Evolutionary conservation across 2,329 filamentous ascomycete genomes (phyloP).

Genomic region (Aspergillaceae sp.): DNA sequence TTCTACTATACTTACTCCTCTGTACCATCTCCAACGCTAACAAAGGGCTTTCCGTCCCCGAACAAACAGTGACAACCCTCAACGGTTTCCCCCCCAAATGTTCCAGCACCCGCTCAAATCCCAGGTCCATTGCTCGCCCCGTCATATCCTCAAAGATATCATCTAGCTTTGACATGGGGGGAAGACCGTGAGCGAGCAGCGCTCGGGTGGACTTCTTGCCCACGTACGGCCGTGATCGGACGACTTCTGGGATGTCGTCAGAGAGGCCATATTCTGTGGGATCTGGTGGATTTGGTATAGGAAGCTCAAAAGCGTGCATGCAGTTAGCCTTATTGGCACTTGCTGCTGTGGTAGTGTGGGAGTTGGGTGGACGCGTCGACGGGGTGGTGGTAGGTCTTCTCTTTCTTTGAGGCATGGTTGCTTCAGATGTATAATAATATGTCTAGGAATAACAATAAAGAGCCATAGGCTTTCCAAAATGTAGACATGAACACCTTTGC

Average conservation of each 20-base stretch:
- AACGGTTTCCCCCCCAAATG: slow-evolving; percentile 34
- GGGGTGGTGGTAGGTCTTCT: not conserved
- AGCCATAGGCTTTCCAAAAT: not conserved
- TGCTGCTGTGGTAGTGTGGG: not conserved
- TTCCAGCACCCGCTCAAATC: slow-evolving; percentile 39
- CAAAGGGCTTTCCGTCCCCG: slow-evolving; percentile 67
- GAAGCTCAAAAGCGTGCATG: not conserved
- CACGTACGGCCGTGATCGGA: slow-evolving; percentile 8
- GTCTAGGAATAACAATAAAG: not conserved
- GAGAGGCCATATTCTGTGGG: not conserved
- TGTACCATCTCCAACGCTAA: slow-evolving; percentile 54
- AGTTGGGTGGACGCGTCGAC: slow-evolving; percentile 3
- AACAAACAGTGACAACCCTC: slow-evolving; percentile 63
- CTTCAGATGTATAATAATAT: not conserved
- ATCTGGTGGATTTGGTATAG: not conserved
- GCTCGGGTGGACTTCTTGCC: slow-evolving; percentile 5
- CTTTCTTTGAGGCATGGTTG: slow-evolving; percentile 2
- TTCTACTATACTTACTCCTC: slow-evolving; percentile 28
- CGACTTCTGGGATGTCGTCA: slow-evolving; percentile 15
- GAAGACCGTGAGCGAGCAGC: slow-evolving; percentile 13
- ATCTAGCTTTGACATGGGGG: slow-evolving; percentile 18
- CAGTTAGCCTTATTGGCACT: not conserved
- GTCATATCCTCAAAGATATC: slow-evolving; percentile 25
- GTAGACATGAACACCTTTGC: not conserved
- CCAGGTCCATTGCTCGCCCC: slow-evolving; percentile 13